Conservation (phyloP, 2,329 filamentous ascomycete genomes). For the Epichloe gansuensis region DNA sequence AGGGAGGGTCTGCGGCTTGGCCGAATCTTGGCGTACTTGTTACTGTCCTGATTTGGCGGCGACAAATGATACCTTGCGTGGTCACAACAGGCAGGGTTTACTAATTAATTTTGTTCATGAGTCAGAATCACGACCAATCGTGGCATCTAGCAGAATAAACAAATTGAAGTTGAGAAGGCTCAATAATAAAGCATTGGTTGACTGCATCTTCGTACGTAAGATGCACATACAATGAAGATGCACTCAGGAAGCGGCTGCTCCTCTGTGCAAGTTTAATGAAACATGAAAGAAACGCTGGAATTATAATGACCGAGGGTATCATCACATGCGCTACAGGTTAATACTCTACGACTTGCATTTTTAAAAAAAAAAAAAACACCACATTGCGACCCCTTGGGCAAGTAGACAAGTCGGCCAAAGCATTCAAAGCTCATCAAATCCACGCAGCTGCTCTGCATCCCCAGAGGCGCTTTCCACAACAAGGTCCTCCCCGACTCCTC, state of each 20-base stretch:
- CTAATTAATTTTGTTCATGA: background rate
- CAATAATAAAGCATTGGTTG: no score
- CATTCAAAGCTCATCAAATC: conserved; percentile 36
- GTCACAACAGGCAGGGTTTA: no score
- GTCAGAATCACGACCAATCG: background rate
- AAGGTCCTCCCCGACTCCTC: conserved; percentile 14
- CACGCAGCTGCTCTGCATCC: conserved; percentile 27
- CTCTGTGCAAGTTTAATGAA: background rate
- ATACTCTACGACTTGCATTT: background rate
- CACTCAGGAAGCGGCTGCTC: background rate
- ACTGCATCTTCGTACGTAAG: no score
- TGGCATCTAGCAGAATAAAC: no score
- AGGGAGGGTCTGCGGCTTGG: no score
- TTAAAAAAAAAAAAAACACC: background rate
- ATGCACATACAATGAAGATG: no score
- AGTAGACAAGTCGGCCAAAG: background rate
- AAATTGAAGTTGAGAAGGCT: no score
- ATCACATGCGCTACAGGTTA: background rate
- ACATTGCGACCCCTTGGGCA: no score
- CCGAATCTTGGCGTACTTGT: no score
- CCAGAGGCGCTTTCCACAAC: conserved; percentile 15
- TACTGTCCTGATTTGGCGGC: no score
- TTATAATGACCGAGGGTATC: background rate
- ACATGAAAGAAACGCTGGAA: background rate
- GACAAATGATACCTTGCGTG: background rate